These are phyloP conservation scores for Coemansia sp. DNA, from an alignment of 192 early-diverging fungal genomes.

Conservation along the genomic window DNA sequence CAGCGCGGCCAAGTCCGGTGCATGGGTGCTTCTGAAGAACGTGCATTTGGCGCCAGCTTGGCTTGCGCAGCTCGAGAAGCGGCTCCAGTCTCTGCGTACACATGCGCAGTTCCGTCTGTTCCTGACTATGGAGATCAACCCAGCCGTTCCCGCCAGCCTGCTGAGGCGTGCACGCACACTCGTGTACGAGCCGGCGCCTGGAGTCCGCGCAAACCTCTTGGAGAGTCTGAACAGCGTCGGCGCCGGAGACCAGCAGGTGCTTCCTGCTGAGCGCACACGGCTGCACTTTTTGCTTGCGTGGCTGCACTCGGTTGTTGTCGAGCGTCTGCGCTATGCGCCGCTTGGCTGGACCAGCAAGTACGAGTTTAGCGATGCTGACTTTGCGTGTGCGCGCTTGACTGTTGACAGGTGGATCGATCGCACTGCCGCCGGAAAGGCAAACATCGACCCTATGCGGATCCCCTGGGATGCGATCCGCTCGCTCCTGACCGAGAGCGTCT, in stretches of 20 bases:
- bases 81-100: constrained; percentile 81
- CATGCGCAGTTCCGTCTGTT: constrained; percentile 89
- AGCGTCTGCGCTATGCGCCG: constrained; percentile 95
- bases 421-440: constrained; percentile 74
- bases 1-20: constrained; percentile 74
- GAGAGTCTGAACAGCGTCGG: constrained; percentile 64
- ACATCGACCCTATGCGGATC: constrained; percentile 91
- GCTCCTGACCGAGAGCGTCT: constrained; percentile 84
- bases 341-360: constrained; percentile 97
- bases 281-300: constrained; percentile 95
- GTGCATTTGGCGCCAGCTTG: constrained; percentile 95
- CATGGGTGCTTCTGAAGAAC: constrained; percentile 98
- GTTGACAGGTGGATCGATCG: constrained; percentile 92
- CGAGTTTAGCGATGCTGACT: constrained; percentile 98
- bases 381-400: constrained; percentile 83
- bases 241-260: background rate
- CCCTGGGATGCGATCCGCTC: constrained; percentile 93
- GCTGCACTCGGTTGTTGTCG: constrained; percentile 92
- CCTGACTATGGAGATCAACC: constrained; percentile 96
- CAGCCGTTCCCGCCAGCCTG: constrained; percentile 91
- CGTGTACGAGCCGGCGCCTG: constrained; percentile 95
- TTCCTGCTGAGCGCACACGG: constrained; percentile 75
- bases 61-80: constrained; percentile 95
- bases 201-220: constrained; percentile 89
- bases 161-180: constrained; percentile 86